Evolutionary conservation across 106 monocot genomes (phyloP), one percentile per base, ranked within the genome.

Genomic region (Acanthochlamys bracteata): DNA sequence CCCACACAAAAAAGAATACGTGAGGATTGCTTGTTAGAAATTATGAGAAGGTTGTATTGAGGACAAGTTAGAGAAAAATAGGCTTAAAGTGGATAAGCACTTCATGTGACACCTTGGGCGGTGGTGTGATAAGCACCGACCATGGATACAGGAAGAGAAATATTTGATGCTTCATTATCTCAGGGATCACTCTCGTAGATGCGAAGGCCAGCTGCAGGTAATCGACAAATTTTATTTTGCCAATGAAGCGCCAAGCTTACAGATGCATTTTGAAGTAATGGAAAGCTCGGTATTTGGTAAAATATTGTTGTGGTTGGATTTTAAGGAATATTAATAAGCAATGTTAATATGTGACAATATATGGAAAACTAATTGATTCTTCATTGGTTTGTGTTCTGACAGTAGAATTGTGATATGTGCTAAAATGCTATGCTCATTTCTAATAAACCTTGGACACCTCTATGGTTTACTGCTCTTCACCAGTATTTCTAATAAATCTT

Each of bases 51-150:
- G n/a, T n/a, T n/a, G n/a, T n/a, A n/a, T n/a, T n/a, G n/a, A n/a
- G n/a, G n/a, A n/a, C n/a, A n/a, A n/a, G n/a, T n/a, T n/a, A n/a
- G n/a, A n/a, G n/a, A n/a, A n/a, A n/a, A n/a, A n/a, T n/a, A n/a
- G n/a, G n/a, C n/a, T n/a, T n/a, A n/a, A n/a, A n/a, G n/a, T n/a
- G n/a, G n/a, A n/a, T n/a, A n/a, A n/a, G 68, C 68, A 22, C 58
- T 98, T 53, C 96, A 98, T 73, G 96, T 91, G 16, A 98, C 96
- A 40, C 96, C 96, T 0, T n/a, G 70, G 96, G 46, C 96, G 91
- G 53, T 98, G 96, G 96, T 61, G 61, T 49, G 85, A 88, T 47
- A 59, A 7, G 0, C 17, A 72, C 11, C 77, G 96, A 3, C 78
- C 76, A 17, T 98, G 96, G 96, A 98, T 98, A 57, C 25, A 63